Conservation (phyloP, 2,329 filamentous ascomycete genomes). For the Biscogniauxia sp. region DNA sequence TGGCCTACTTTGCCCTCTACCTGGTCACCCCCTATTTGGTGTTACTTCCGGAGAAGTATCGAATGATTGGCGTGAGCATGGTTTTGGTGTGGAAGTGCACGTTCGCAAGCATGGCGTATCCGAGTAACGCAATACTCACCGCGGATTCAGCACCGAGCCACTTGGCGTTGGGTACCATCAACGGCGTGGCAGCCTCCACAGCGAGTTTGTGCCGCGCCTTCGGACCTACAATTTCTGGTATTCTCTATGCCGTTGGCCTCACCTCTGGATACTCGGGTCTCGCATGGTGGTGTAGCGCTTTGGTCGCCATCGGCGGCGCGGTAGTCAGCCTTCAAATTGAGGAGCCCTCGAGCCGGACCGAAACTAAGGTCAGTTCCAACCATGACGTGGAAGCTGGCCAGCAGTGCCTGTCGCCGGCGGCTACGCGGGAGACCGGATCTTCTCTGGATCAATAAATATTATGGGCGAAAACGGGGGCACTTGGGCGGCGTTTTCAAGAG, state of each 20-base stretch:
- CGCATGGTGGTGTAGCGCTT: conserved; percentile 87
- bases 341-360: conserved; percentile 52
- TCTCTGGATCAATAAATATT: conserved; percentile 5
- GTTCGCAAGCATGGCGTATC: conserved; percentile 86
- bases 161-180: conserved; percentile 84
- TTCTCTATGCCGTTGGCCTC: conserved; percentile 79
- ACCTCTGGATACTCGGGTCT: conserved; percentile 80
- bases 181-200: conserved; percentile 86
- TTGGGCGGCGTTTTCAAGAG: neutral
- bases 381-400: conserved; percentile 29
- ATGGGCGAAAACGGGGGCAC: conserved; percentile 5
- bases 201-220: conserved; percentile 86
- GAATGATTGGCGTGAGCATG: conserved; percentile 72
- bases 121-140: conserved; percentile 83
- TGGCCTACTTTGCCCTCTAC: conserved; percentile 86
- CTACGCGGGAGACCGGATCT: conserved; percentile 7
- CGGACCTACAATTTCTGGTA: conserved; percentile 82
- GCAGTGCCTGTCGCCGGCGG: conserved; percentile 7
- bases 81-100: conserved; percentile 90
- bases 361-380: conserved; percentile 40
- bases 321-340: conserved; percentile 73
- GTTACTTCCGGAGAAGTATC: conserved; percentile 69
- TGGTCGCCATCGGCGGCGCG: conserved; percentile 73
- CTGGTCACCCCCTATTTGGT: conserved; percentile 85
- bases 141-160: conserved; percentile 84